Evolutionary conservation across 1,284 basidiomycete species (phyloP), one percentile per base, ranked within the genome.

Genomic region (Phylloporus sp.): DNA sequence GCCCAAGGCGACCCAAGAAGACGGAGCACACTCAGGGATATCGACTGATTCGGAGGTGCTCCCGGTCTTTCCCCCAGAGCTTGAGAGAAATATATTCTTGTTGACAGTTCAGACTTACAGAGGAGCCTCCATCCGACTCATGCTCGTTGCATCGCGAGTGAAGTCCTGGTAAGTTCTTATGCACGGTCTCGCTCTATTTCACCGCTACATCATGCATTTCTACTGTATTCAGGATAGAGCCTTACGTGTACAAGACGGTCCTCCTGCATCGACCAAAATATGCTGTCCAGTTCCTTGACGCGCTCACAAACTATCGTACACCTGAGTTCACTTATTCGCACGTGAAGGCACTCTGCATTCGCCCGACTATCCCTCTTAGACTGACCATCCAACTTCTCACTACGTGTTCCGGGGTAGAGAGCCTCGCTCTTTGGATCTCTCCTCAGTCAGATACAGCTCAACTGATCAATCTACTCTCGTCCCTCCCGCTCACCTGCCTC

Each of bases 1-100:
- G 6, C 51, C 24, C 2, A n/a, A 44, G 15, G 26, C 32, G n/a
- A 22, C 12, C 7, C 15, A 6, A 39, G 40, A 20, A 26, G 20
- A 49, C 39, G 13, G 24, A 52, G 29, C 29, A 5, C 18, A 50
- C 34, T 11, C 17, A 32, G 26, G 34, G 34, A 37, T n/a, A n/a
- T n/a, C n/a, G n/a, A n/a, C n/a, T n/a, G n/a, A n/a, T n/a, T n/a
- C n/a, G n/a, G n/a, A n/a, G 32, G 29, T 12, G 24, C 11, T 44
- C 28, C 64, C 70, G 3, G 22, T 58, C 32, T 52, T 73, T 22
- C 71, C 70, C 28, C 68, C 52, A 13, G 70, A 71, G 20, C 57
- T 73, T 18, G 65, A 71, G 50, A 51, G 60, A 55, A 61, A 65
- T 37, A 64, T 72, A 60, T 70, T 72, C 53, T 49, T 69, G 7